These are phyloP conservation scores for Elsinoe necatrix DNA, from an alignment of 2,329 filamentous ascomycete species.

Conservation along the genomic window DNA sequence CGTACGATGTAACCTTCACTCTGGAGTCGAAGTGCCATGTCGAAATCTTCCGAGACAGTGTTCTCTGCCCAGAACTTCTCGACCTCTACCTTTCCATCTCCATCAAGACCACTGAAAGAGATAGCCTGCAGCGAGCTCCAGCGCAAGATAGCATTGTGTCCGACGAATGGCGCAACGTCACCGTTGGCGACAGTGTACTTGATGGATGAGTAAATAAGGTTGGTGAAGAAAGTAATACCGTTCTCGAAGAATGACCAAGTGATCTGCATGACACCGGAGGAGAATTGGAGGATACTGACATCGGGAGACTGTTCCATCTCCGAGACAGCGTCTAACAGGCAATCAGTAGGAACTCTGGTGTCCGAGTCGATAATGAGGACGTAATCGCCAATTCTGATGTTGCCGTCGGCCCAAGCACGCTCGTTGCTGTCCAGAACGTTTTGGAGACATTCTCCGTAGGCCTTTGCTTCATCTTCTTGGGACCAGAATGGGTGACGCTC, in stretches of 20 bases:
- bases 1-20: conserved; percentile 61
- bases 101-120: conserved; percentile 34
- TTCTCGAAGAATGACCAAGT: conserved; percentile 65
- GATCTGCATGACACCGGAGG: conserved; percentile 69
- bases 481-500: conserved; percentile 32
- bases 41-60: conserved; percentile 71
- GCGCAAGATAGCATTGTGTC: conserved; percentile 66
- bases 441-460: conserved; percentile 44
- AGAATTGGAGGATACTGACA: conserved; percentile 63
- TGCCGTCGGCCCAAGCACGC: conserved; percentile 51
- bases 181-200: conserved; percentile 61
- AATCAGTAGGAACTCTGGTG: conserved; percentile 59
- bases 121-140: conserved; percentile 58
- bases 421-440: conserved; percentile 47
- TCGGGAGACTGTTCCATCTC: conserved; percentile 64
- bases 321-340: conserved; percentile 58
- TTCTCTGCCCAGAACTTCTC: conserved; percentile 67
- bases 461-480: conserved; percentile 32
- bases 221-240: conserved; percentile 69
- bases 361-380: conserved; percentile 63
- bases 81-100: conserved; percentile 42
- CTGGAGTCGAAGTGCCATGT: conserved; percentile 64
- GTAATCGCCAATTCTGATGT: conserved; percentile 54
- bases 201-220: conserved; percentile 67
- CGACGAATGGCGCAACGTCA: conserved; percentile 66